These are phyloP conservation scores for Cryptococcus sp. DNA, from an alignment of 1,284 basidiomycete species.

Conservation along the genomic window DNA sequence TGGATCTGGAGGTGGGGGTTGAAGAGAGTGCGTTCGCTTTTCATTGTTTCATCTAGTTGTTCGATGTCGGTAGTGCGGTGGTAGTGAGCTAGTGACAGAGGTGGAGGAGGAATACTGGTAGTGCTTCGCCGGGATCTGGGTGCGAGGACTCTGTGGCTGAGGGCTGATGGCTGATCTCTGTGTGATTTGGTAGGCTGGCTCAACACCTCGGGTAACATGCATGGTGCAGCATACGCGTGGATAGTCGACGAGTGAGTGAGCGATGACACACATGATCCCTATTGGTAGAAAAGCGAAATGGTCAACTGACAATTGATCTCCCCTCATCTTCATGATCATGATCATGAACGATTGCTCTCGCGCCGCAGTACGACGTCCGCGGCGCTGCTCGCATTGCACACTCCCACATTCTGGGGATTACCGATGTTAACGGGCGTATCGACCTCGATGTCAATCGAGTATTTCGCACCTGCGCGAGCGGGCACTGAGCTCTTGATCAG, in stretches of 20 bases:
- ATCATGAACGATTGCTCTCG: neutral
- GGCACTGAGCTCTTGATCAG: constrained; percentile 14
- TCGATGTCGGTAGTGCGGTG: too few species aligned
- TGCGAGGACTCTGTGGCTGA: neutral
- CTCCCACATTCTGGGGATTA: constrained; percentile 44
- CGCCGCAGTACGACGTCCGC: constrained; percentile 31
- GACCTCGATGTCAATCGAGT: constrained; percentile 37
- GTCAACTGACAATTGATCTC: neutral
- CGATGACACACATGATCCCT: neutral
- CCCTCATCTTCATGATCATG: neutral
- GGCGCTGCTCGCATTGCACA: constrained; percentile 27
- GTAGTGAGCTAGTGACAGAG: neutral
- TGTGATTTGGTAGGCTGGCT: constrained; percentile 29
- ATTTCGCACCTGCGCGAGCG: constrained; percentile 30
- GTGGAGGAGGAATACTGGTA: neutral
- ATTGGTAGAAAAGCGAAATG: neutral
- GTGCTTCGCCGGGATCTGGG: neutral
- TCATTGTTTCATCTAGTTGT: too few species aligned
- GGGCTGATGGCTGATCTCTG: constrained; percentile 1
- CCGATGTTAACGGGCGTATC: constrained; percentile 43
- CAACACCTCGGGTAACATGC: constrained; percentile 35
- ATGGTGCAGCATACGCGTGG: constrained; percentile 45
- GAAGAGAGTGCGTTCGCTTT: constrained; percentile 20
- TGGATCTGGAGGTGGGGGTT: constrained; percentile 19
- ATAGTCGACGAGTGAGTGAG: constrained; percentile 41